Percentiles rank a stretch among this genome's conserved stretches.
phyloP scores from a whole-genome alignment of 345 rosid genomes.

The Salix exigua region DNA sequence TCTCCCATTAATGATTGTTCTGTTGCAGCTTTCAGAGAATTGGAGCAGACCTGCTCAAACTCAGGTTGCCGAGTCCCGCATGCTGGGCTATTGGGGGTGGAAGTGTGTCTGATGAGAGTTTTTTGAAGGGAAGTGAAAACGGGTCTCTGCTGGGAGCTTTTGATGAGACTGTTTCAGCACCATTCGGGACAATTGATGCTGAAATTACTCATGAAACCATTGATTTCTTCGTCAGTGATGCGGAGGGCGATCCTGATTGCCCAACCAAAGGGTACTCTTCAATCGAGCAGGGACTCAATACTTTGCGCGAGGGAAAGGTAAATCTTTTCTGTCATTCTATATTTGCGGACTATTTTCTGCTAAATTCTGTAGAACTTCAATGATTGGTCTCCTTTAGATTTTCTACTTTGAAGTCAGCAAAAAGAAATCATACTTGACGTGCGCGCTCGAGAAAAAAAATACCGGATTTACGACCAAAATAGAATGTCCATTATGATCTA shows the following conservation, averaged over 20 bases:
- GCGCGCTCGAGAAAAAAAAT: no score
- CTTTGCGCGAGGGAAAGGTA: conserved; percentile 72
- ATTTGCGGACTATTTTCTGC: no score
- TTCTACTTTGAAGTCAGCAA: no score
- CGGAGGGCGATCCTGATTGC: conserved; percentile 89
- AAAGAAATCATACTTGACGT: no score
- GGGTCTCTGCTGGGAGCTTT: conserved; percentile 38
- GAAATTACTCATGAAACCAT: conserved; percentile 59
- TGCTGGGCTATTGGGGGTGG: conserved; percentile 43
- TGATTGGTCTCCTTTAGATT: no score
- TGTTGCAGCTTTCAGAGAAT: conserved; percentile 35
- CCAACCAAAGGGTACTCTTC: conserved; percentile 73
- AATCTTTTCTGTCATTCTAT: no score
- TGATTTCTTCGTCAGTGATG: conserved; percentile 86
- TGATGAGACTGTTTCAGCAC: conserved; percentile 35
- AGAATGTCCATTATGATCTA: no score
- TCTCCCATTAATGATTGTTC: not conserved
- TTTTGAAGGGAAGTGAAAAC: conserved; percentile 32
- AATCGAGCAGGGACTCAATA: conserved; percentile 53
- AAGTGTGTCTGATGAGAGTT: conserved; percentile 41
- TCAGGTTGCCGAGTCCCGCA: conserved; percentile 29
- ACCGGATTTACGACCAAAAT: no score
- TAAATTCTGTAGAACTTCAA: no score
- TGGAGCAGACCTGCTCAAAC: conserved; percentile 23
- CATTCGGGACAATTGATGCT: conserved; percentile 47